phyloP scores from a whole-genome alignment of 2,329 filamentous ascomycete species.

The Dothistroma pini region DNA sequence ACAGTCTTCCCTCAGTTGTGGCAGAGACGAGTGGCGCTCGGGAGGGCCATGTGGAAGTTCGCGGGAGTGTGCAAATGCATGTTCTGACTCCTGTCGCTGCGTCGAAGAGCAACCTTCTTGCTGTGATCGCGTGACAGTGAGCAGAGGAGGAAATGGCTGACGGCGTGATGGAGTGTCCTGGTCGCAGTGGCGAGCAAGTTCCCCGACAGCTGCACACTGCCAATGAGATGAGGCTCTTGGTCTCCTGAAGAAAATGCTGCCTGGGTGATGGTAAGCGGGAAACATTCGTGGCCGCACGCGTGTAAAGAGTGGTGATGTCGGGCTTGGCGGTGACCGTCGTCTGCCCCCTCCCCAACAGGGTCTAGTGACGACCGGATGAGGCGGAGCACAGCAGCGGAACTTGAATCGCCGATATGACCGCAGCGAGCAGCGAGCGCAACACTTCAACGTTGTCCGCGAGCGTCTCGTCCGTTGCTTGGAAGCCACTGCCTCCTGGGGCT shows the following conservation, averaged over 20 bases:
- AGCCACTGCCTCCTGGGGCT: no score
- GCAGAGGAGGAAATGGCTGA: no score
- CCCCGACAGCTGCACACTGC: no score
- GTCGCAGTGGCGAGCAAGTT: no score
- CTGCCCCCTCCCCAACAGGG: background rate
- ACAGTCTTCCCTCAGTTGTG: background rate
- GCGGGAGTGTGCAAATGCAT: background rate
- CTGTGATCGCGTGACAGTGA: no score
- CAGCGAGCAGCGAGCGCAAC: no score
- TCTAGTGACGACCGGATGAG: background rate
- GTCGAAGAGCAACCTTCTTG: background rate
- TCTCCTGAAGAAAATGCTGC: background rate
- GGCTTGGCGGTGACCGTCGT: background rate
- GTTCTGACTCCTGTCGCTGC: background rate
- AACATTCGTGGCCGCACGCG: no score
- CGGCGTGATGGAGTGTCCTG: no score
- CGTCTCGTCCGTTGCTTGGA: no score
- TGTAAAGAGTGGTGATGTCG: background rate
- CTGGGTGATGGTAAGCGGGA: background rate
- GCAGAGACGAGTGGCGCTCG: background rate
- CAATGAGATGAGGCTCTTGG: background rate
- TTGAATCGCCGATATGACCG: no score
- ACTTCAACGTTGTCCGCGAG: no score
- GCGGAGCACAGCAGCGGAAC: background rate
- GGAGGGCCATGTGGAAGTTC: background rate